phyloP scores from a whole-genome alignment of 805 yeast species.

The Pichia gijzeniarum region DNA sequence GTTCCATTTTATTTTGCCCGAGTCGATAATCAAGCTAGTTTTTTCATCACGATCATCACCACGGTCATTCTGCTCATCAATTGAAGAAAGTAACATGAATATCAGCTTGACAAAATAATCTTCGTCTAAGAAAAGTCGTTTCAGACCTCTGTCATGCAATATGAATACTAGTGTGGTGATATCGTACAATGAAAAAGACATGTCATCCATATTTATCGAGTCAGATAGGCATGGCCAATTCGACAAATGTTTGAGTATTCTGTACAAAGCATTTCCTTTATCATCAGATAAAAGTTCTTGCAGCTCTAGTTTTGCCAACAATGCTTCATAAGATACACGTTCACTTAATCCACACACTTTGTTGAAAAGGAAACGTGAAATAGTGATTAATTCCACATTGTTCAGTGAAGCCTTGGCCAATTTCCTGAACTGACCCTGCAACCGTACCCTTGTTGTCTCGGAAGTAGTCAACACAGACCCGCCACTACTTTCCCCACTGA shows the following conservation, averaged over 20 bases:
- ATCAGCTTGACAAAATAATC: conserved; percentile 1
- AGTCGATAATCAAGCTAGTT: conserved; percentile 20
- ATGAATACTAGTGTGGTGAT: conserved; percentile 4
- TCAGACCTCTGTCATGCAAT: conserved; percentile 3
- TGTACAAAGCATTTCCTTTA: conserved; percentile 10
- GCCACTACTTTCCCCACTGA: neutral
- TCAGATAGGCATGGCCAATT: conserved; percentile 11
- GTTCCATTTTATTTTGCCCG: conserved; percentile 26
- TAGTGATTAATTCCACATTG: conserved; percentile 7
- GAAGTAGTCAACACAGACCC: neutral
- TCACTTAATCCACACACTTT: conserved; percentile 2
- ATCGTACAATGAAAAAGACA: conserved; percentile 7
- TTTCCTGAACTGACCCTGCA: neutral
- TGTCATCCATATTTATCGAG: neutral
- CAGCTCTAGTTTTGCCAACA: conserved; percentile 1
- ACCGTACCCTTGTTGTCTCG: neutral
- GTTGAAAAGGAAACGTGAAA: conserved; percentile 6
- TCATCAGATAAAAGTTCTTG: conserved; percentile 13
- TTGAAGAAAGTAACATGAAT: neutral
- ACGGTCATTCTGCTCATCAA: neutral
- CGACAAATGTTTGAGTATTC: conserved; percentile 5
- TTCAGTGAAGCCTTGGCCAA: neutral
- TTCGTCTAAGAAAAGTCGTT: conserved; percentile 1
- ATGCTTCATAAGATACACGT: neutral
- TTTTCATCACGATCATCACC: conserved; percentile 3